Base-by-base conservation (phyloP, 106 monocot species). In the Xerophyta viscosa region DNA sequence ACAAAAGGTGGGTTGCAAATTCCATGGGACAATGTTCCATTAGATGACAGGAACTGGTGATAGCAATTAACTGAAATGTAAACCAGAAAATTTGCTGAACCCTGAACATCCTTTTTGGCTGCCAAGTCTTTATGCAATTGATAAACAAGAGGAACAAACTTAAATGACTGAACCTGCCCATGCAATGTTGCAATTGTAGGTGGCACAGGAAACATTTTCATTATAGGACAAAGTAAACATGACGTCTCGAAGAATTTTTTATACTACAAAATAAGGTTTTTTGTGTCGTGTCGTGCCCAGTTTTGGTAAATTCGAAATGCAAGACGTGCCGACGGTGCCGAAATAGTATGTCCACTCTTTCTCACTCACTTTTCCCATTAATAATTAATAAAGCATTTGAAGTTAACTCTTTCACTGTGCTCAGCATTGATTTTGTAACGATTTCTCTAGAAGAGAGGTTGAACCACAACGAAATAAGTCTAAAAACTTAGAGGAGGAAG, bases 41-140 rank as follows among this genome's bases (percentile, higher is more conserved):
- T n/a, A n/a, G n/a, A n/a, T n/a, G n/a, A n/a, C n/a, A n/a, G n/a
- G n/a, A n/a, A n/a, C n/a, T n/a, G n/a, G 33, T 33, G 20, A 2
- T 9, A 58, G 50, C 25, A 50, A 41, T 22, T 31, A 57, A 55
- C 13, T 13, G 4, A 30, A 49, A 24, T 42, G 5, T 23, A 26
- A 46, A 96, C 96, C 86, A 85, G 96, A 33, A 98, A 98, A 69
- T 50, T 82, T 63, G 61, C 56, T 25, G 85, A 79, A 31, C 81
- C 89, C 57, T 79, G 73, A 15, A 62, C 76, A 71, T 98, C 86
- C 58, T n/a, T 90, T 98, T 43, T 76, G 49, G 57, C 73, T 80
- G 28, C 96, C 79, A 64, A 98, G 76, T 71, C 96, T 79, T 53
- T 89, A 98, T 58, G 96, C 96, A 70, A 98, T 57, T 98, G 96